Percentiles rank a stretch among this genome's conserved stretches.
These are phyloP conservation scores for Pestalotiopsis sp. DNA, from an alignment of 2,329 filamentous ascomycete species.

Conservation along the genomic window DNA sequence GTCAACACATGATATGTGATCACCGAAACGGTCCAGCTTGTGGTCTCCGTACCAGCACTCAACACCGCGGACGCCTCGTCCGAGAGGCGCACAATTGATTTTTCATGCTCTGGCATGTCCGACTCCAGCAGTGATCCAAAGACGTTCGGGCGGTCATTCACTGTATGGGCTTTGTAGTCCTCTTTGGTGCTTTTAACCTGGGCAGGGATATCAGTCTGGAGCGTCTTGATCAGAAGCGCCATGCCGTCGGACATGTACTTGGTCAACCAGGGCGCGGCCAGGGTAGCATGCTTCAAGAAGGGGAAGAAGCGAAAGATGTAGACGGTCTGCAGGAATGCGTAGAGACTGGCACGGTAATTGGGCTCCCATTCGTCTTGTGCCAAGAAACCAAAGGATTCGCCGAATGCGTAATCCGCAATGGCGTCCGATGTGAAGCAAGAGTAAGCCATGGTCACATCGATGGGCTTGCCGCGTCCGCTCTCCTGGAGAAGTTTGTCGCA, in stretches of 20 bases:
- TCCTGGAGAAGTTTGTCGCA: constrained; percentile 33
- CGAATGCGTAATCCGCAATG: constrained; percentile 41
- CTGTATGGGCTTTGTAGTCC: constrained; percentile 18
- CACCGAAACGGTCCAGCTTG: constrained; percentile 32
- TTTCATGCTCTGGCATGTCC: constrained; percentile 18
- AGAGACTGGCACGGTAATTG: constrained; percentile 31
- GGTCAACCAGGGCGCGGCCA: constrained; percentile 18
- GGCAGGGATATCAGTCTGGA: constrained; percentile 21
- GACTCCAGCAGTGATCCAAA: constrained; percentile 24
- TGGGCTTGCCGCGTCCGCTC: constrained; percentile 23
- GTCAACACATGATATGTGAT: constrained; percentile 39
- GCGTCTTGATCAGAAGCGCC: constrained; percentile 21
- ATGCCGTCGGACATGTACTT: constrained; percentile 25
- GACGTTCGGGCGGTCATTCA: constrained; percentile 21
- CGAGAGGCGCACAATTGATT: constrained; percentile 16
- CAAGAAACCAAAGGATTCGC: constrained; percentile 37
- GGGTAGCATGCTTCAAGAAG: constrained; percentile 19
- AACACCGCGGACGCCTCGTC: constrained; percentile 26
- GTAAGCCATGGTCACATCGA: constrained; percentile 40
- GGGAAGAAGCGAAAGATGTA: constrained; percentile 30
- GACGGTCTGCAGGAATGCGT: constrained; percentile 22
- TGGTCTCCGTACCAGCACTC: constrained; percentile 35
- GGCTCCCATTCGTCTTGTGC: constrained; percentile 38
- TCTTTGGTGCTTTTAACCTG: constrained; percentile 16
- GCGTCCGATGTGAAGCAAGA: constrained; percentile 43